These are phyloP conservation scores for Calonectria ilicicola DNA, from an alignment of 2,329 filamentous ascomycete genomes.

Conservation along the genomic window DNA sequence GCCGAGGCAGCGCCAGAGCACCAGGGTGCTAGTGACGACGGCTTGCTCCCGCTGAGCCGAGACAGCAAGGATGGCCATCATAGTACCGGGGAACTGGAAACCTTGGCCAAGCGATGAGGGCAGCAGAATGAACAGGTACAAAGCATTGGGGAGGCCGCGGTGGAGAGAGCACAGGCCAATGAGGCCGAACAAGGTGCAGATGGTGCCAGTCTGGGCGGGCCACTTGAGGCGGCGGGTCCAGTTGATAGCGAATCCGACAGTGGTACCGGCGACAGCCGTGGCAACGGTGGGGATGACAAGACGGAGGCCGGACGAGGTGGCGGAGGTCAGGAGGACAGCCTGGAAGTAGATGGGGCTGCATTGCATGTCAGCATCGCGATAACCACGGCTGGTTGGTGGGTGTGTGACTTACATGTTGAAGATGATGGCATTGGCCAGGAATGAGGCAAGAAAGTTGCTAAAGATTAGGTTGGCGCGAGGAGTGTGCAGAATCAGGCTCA, in stretches of 20 bases:
- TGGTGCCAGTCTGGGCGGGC: conserved; percentile 64
- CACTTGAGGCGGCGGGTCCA: conserved; percentile 70
- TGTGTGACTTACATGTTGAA: conserved; percentile 65
- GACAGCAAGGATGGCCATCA: conserved; percentile 72
- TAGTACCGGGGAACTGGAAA: conserved; percentile 73
- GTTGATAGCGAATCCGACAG: conserved; percentile 72
- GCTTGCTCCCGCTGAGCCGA: conserved; percentile 73
- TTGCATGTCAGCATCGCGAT: neutral
- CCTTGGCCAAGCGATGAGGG: conserved; percentile 70
- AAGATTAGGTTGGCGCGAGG: conserved; percentile 71
- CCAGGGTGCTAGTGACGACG: conserved; percentile 76
- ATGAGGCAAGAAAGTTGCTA: conserved; percentile 63
- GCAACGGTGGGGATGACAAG: conserved; percentile 74
- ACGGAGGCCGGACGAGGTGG: conserved; percentile 78
- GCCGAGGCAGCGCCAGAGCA: conserved; percentile 78
- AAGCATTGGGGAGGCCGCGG: conserved; percentile 61
- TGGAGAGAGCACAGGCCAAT: conserved; percentile 62
- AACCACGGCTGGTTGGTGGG: neutral
- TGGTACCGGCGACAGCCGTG: conserved; percentile 65
- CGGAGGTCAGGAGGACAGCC: conserved; percentile 76
- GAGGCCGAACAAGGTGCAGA: conserved; percentile 63
- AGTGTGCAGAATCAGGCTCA: conserved; percentile 60
- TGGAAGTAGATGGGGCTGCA: conserved; percentile 79
- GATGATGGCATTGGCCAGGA: conserved; percentile 66
- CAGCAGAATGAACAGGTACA: conserved; percentile 69